Percentiles rank a stretch among this genome's conserved stretches.
Evolutionary conservation across 73 alveolate genomes (phyloP).

Genomic region (Tetrahymena borealis): DNA sequence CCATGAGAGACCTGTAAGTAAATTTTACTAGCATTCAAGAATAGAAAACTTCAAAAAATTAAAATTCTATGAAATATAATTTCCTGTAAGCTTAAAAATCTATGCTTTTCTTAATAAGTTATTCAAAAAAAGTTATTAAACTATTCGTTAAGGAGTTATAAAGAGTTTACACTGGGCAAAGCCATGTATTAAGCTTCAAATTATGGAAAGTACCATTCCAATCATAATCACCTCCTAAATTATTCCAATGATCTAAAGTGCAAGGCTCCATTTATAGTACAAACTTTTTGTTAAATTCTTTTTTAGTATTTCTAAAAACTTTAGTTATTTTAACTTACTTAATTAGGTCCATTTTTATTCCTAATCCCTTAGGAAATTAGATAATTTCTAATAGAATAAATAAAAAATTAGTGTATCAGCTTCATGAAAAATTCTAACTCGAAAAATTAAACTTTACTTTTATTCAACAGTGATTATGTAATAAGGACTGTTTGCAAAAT

Average conservation of each 20-base stretch:
- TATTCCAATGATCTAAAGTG: not conserved
- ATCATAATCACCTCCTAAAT: not conserved
- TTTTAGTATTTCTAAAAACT: not conserved
- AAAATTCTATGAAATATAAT: not conserved
- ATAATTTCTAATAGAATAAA: not conserved
- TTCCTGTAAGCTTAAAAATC: not conserved
- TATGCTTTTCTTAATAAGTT: not conserved
- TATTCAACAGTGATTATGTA: not conserved
- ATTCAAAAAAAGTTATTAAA: not conserved
- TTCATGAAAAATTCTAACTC: not conserved
- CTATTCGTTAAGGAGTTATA: not conserved
- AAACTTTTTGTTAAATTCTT: not conserved
- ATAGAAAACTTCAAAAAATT: not conserved
- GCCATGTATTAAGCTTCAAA: not conserved
- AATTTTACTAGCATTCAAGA: not conserved
- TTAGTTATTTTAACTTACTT: not conserved
- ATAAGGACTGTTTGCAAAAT: not conserved
- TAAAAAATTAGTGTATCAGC: too few species aligned
- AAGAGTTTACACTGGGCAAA: not conserved
- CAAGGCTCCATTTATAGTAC: not conserved
- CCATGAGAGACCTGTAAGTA: not conserved
- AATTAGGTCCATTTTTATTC: not conserved
- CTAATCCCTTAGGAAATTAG: not conserved
- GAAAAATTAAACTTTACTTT: not conserved
- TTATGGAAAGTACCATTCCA: not conserved